These are phyloP conservation scores for Cryomyces antarcticus DNA, from an alignment of 495 filamentous ascomycete species.

Conservation along the genomic window DNA sequence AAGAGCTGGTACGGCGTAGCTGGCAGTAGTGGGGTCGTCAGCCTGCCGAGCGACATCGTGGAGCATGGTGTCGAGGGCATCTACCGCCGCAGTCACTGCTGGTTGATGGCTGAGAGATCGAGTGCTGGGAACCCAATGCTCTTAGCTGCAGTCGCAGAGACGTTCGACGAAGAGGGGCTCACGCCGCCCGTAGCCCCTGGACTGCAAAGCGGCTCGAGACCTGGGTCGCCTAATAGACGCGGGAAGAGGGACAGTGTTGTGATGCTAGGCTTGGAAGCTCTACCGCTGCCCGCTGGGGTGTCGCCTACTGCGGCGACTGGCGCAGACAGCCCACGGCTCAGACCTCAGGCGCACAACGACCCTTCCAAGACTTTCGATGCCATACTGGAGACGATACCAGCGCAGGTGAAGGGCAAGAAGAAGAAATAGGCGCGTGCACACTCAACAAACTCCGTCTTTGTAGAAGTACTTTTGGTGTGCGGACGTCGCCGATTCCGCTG, in stretches of 20 bases:
- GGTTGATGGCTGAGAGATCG: slow-evolving; percentile 67
- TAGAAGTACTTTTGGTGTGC: too few species aligned
- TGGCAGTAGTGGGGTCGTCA: slow-evolving; percentile 48
- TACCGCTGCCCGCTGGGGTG: slow-evolving; percentile 19
- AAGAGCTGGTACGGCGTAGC: slow-evolving; percentile 67
- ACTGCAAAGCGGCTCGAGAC: not conserved
- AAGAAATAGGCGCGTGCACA: too few species aligned
- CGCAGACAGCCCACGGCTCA: too few species aligned
- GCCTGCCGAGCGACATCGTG: slow-evolving; percentile 61
- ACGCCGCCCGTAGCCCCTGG: slow-evolving; percentile 4
- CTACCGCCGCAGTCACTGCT: slow-evolving; percentile 83
- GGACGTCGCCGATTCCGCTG: too few species aligned
- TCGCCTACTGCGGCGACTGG: slow-evolving; percentile 4
- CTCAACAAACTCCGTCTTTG: too few species aligned
- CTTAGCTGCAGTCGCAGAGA: too few species aligned
- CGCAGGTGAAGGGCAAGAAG: slow-evolving; percentile 24
- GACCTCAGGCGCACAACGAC: slow-evolving; percentile 1
- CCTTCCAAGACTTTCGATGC: slow-evolving; percentile 39
- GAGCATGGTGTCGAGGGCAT: slow-evolving; percentile 78
- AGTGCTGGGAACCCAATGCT: too few species aligned
- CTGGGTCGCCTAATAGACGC: not conserved
- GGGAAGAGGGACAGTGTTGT: slow-evolving; percentile 10
- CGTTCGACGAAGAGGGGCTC: too few species aligned
- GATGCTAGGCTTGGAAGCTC: slow-evolving; percentile 18
- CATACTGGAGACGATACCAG: slow-evolving; percentile 32